Evolutionary conservation across 176 grass and related monocot genomes (phyloP).

Genomic region (Bromus sterilis): DNA sequence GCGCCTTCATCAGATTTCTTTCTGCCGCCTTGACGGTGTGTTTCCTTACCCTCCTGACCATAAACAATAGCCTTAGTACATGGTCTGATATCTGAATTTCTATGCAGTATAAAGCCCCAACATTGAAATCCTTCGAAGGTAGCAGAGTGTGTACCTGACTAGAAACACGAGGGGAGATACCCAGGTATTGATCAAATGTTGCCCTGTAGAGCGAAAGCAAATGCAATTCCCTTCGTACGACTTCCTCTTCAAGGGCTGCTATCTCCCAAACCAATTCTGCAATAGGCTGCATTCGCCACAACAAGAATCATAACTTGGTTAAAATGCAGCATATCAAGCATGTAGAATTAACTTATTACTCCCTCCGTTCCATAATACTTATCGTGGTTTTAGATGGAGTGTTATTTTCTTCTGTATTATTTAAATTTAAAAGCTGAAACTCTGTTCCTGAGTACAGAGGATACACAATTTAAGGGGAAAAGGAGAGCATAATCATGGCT

Average conservation of each 20-base stretch:
- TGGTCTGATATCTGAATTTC: neutral
- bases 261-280: conserved; percentile 72
- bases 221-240: conserved; percentile 71
- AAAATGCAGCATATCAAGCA: neutral
- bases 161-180: conserved; percentile 29
- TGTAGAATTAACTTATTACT: neutral
- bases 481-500: conserved; percentile 17
- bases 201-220: conserved; percentile 76
- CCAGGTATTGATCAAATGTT: conserved; percentile 61
- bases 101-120: neutral
- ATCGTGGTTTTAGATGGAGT: too few relatives aligned
- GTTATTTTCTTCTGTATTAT: neutral
- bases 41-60: conserved; percentile 30
- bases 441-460: neutral
- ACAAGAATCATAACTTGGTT: neutral
- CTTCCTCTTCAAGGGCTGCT: conserved; percentile 74
- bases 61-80: neutral
- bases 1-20: conserved; percentile 29
- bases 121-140: conserved; percentile 16
- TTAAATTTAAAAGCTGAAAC: conserved; percentile 19
- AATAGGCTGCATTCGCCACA: conserved; percentile 31
- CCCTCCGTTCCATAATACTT: too few relatives aligned
- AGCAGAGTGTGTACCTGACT: conserved; percentile 23
- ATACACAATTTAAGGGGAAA: neutral
- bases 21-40: conserved; percentile 1